Base-by-base conservation (phyloP, 164 flowering plant genomes). In the Buxus sempervirens region DNA sequence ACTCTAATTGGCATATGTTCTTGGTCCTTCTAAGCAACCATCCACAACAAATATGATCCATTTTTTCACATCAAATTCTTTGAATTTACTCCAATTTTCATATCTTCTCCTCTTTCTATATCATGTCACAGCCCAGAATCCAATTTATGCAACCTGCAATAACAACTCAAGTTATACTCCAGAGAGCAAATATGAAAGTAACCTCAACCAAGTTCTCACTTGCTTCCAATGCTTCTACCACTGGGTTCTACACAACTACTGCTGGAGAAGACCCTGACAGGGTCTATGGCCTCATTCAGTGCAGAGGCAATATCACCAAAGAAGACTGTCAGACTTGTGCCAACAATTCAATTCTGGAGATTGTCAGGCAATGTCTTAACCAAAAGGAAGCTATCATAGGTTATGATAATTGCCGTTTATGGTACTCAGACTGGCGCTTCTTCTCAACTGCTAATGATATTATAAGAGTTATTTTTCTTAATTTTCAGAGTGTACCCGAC, bases 221-320 rank as follows among this genome's bases (percentile, higher is more conserved):
- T 20, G 14, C 65, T 32, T 28, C 71, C 68, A 42, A 51, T 54
- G 14, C 51, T 14, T 19, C 62, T 38, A 19, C 58, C 61, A 26
- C 65, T 58, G 74, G 78, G 60, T 78, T 75, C 69, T 69, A 59
- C 74, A 72, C 69, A 64, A 1, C 25, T 49, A 55, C 81, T 1
- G 51, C 27, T 8, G 81, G 81, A 1, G 24, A 60, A 20, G 38
- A 16, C 66, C 22, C 69, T 42, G 66, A 75, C 63, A 25, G 2
- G 9, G 76, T 65, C 67, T 54, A 72, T 41, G 79, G 64, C 8
- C 64, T 69, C 32, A 64, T 51, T 0, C 75, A 68, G 4, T 78
- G 81, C 69, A 32, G 76, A 27, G 75, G 72, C 21, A 76, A 75
- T 41, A 54, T 56, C 49, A n/a, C 61, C 1, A 9, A 45, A 19